These are phyloP conservation scores for Colletotrichum sp. DNA, from an alignment of 2,329 filamentous ascomycete genomes.

Conservation along the genomic window DNA sequence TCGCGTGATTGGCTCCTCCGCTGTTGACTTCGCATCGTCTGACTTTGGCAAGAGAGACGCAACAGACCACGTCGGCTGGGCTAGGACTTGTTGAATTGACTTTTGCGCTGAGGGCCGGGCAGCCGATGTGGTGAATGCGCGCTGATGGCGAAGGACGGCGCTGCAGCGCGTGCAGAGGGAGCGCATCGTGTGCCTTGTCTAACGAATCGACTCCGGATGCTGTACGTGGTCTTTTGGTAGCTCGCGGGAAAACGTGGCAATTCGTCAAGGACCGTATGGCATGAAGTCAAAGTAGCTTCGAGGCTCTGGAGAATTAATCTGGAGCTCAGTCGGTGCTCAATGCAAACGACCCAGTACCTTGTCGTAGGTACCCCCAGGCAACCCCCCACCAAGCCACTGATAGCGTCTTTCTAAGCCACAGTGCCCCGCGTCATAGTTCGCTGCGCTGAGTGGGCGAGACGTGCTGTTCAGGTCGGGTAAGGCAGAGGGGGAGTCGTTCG, in stretches of 20 bases:
- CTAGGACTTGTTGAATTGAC: slow-evolving; percentile 55
- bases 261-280: neutral
- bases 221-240: neutral
- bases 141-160: neutral
- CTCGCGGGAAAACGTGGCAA: neutral
- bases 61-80: slow-evolving; percentile 83
- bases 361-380: neutral
- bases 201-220: neutral
- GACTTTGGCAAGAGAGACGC: slow-evolving; percentile 65
- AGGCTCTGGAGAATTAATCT: neutral
- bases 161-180: neutral
- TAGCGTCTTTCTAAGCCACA: slow-evolving; percentile 9
- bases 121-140: slow-evolving; percentile 15
- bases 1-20: slow-evolving; percentile 59
- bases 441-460: neutral
- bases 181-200: neutral
- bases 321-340: neutral
- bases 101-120: neutral
- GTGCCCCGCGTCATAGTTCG: slow-evolving; percentile 16
- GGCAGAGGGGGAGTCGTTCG: neutral
- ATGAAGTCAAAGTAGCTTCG: slow-evolving; percentile 1
- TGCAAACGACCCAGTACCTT: neutral
- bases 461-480: neutral
- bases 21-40: slow-evolving; percentile 27
- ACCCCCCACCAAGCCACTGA: neutral